phyloP scores from a whole-genome alignment of 345 rosid species.

The Eucalyptus albens region DNA sequence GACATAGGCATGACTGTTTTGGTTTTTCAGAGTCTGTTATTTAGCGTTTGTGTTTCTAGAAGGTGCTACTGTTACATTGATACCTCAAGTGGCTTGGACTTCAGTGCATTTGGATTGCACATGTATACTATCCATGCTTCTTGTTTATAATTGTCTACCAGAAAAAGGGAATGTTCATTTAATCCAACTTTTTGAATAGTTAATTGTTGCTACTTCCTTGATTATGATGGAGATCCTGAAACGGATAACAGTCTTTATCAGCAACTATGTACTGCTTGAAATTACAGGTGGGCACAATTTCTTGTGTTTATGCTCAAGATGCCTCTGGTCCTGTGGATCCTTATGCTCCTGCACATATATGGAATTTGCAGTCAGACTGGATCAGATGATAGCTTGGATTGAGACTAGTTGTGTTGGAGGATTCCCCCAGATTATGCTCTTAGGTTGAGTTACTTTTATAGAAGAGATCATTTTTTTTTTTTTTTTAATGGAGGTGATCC shows the following conservation, averaged over 20 bases:
- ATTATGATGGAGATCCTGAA: conserved; percentile 60
- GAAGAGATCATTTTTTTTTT: not conserved
- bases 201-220: conserved; percentile 3
- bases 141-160: not conserved
- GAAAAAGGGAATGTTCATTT: not conserved
- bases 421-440: not conserved
- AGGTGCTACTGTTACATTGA: not conserved
- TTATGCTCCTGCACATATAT: conserved; percentile 19
- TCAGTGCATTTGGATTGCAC: not conserved
- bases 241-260: conserved; percentile 82
- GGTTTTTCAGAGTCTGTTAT: not conserved
- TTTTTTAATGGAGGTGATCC: not conserved
- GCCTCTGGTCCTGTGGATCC: conserved; percentile 10
- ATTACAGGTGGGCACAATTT: conserved; percentile 75
- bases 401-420: not conserved
- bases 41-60: not conserved
- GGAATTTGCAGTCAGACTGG: too few species aligned
- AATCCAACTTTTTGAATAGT: not conserved
- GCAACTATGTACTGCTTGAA: conserved; percentile 97
- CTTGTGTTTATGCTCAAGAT: not conserved
- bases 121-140: not conserved
- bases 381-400: not conserved
- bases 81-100: not conserved
- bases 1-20: not conserved
- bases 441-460: not conserved